Conservation (phyloP, 1,284 basidiomycete genomes). For the Cryptococcus sp. region DNA sequence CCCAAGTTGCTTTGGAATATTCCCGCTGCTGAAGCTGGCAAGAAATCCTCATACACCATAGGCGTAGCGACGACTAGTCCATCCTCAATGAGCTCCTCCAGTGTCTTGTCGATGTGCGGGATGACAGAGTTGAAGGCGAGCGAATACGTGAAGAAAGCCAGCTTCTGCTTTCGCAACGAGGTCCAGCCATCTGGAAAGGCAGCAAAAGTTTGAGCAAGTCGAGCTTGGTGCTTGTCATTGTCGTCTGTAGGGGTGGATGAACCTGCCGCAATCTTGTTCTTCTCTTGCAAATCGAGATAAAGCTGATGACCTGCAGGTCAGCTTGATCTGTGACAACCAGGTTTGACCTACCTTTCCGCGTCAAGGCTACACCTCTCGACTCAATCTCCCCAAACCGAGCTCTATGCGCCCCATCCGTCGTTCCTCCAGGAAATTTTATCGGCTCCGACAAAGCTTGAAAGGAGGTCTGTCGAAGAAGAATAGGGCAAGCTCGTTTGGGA, state of each 20-base stretch:
- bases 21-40: slow-evolving; percentile 48
- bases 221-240: slow-evolving; percentile 38
- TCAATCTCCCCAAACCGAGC: slow-evolving; percentile 51
- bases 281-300: slow-evolving; percentile 30
- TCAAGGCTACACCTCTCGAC: slow-evolving; percentile 46
- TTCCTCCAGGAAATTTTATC: slow-evolving; percentile 36
- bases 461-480: slow-evolving; percentile 47
- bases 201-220: slow-evolving; percentile 23
- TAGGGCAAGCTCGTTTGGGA: slow-evolving; percentile 38
- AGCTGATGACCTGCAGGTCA: slow-evolving; percentile 25
- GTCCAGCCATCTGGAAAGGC: slow-evolving; percentile 35
- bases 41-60: slow-evolving; percentile 49
- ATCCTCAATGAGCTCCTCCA: slow-evolving; percentile 27
- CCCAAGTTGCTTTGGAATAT: slow-evolving; percentile 48
- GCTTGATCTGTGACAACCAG: not conserved
- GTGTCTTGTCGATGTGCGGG: not conserved
- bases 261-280: slow-evolving; percentile 14
- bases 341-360: slow-evolving; percentile 32
- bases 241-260: slow-evolving; percentile 18
- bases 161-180: slow-evolving; percentile 21
- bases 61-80: slow-evolving; percentile 38
- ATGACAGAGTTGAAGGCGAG: slow-evolving; percentile 6
- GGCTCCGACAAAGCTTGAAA: slow-evolving; percentile 47
- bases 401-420: slow-evolving; percentile 37
- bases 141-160: slow-evolving; percentile 39